A percentile compares a stretch with the other conserved stretches of the same genome.
These are phyloP conservation scores for Coemansia sp. DNA, from an alignment of 192 early-diverging fungal species.

Conservation along the genomic window DNA sequence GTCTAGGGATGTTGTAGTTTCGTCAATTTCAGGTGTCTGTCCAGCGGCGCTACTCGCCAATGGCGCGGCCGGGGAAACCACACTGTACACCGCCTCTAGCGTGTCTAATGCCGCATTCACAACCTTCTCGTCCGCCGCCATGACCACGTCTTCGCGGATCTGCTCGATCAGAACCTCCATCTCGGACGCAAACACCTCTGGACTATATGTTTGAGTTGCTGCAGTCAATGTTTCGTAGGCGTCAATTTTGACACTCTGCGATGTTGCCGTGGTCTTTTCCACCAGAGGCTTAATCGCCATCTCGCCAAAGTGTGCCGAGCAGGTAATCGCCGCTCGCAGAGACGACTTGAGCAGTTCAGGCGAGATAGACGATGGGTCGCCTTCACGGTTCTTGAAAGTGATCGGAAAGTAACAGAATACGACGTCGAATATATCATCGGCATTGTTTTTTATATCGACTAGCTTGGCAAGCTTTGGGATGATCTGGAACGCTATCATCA, in stretches of 20 bases:
- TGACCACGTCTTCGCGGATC: constrained; percentile 65
- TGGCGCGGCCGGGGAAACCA: constrained; percentile 47
- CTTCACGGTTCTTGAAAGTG: constrained; percentile 93
- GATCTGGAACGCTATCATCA: constrained; percentile 82
- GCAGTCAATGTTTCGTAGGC: constrained; percentile 85
- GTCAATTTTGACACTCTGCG: constrained; percentile 90
- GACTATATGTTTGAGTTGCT: constrained; percentile 75
- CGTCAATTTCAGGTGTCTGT: constrained; percentile 18
- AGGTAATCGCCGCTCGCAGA: constrained; percentile 74
- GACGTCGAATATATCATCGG: constrained; percentile 94
- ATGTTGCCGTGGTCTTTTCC: constrained; percentile 86
- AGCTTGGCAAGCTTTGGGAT: constrained; percentile 67
- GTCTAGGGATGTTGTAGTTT: constrained; percentile 37
- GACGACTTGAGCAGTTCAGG: constrained; percentile 84
- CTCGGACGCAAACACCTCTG: constrained; percentile 63
- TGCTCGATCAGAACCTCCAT: constrained; percentile 72
- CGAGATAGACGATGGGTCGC: constrained; percentile 94
- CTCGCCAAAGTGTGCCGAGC: constrained; percentile 74
- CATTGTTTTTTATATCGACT: constrained; percentile 77
- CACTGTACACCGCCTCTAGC: constrained; percentile 64
- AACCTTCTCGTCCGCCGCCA: constrained; percentile 70
- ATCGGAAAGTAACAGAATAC: constrained; percentile 99
- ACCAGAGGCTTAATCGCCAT: constrained; percentile 85
- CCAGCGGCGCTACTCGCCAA: background rate
- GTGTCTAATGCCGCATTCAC: constrained; percentile 69